phyloP scores from a whole-genome alignment of 257 asterid genomes.

The Plantago ovata region DNA sequence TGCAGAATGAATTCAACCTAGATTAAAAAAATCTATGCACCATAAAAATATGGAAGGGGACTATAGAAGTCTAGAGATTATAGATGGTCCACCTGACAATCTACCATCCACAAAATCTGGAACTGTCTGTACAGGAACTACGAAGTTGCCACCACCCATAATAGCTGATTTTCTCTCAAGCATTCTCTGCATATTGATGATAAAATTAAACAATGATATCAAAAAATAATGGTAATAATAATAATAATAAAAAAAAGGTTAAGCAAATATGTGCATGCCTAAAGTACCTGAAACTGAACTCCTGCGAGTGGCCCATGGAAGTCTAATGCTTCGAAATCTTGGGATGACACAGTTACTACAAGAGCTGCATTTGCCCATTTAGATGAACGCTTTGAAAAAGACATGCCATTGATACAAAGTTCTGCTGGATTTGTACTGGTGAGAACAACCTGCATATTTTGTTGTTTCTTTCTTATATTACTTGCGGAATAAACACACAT shows the following conservation, averaged over 20 bases:
- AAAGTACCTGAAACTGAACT: conserved; percentile 75
- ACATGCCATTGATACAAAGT: conserved; percentile 92
- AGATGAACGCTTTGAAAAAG: conserved; percentile 88
- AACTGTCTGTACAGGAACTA: conserved; percentile 79
- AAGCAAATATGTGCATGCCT: conserved; percentile 1
- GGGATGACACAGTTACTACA: conserved; percentile 66
- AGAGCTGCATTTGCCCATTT: conserved; percentile 96
- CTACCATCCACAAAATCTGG: conserved; percentile 66
- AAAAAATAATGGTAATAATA: conserved; percentile 6
- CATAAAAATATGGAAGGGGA: background rate
- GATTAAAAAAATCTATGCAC: conserved; percentile 7
- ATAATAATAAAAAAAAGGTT: background rate
- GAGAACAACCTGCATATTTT: conserved; percentile 76
- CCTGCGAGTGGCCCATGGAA: conserved; percentile 87
- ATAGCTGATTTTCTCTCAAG: conserved; percentile 74
- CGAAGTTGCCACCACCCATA: conserved; percentile 95
- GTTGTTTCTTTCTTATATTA: background rate
- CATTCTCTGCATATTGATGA: conserved; percentile 39
- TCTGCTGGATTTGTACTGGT: conserved; percentile 88
- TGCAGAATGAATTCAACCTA: conserved; percentile 31
- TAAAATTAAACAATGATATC: conserved; percentile 7
- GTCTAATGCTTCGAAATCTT: conserved; percentile 63
- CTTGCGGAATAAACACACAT: background rate
- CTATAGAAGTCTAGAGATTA: no score
- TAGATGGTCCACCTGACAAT: conserved; percentile 46